Evolutionary conservation across 192 early-diverging fungal species (phyloP), one percentile per base, ranked within the genome.

Genomic region (Linnemannia exigua): DNA sequence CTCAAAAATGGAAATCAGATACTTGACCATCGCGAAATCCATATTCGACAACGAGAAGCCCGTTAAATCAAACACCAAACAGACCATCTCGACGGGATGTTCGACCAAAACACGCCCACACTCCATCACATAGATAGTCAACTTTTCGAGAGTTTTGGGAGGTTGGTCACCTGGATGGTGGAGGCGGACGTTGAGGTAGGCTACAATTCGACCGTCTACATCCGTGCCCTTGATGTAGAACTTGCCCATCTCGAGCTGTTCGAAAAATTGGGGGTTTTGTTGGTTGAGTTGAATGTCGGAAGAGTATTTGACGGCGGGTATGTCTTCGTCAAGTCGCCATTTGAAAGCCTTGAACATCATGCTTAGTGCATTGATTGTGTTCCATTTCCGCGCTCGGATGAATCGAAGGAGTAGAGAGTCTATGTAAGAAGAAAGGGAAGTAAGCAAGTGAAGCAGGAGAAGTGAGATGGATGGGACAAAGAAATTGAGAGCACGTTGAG

Each of bases 361-460:
- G 7, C 79, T 88, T 11, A 95, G 84, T 0, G 96, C 95, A 54
- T 93, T 93, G 48, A 93, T 84, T 4, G 95, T 89, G 72, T 97
- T 91, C 96, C 96, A 98, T 76, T 98, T 98, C 69, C 97, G 91
- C 25, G 97, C 97, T 38, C 97, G 91, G 67, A 97, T 86, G 85
- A 96, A 97, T 22, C 97, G 91, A 47, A 97, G 90, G 54, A 95
- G 44, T n/a, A 96, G 79, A 0, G 92, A 80, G 85, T 97, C 96
- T 84, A 41, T 3, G 16, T 33, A 48, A 17, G 7, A 14, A 5
- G 28, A 33, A 22, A 28, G 16, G 16, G 3, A 14, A 33, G 46
- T 15, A 36, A n/a, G n/a, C n/a, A n/a, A n/a, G n/a, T n/a, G n/a
- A n/a, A n/a, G n/a, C n/a, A n/a, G n/a, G n/a, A n/a, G n/a, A n/a